Conservation (phyloP, 1,284 basidiomycete species). For the Cutaneotrichosporon arboriforme region DNA sequence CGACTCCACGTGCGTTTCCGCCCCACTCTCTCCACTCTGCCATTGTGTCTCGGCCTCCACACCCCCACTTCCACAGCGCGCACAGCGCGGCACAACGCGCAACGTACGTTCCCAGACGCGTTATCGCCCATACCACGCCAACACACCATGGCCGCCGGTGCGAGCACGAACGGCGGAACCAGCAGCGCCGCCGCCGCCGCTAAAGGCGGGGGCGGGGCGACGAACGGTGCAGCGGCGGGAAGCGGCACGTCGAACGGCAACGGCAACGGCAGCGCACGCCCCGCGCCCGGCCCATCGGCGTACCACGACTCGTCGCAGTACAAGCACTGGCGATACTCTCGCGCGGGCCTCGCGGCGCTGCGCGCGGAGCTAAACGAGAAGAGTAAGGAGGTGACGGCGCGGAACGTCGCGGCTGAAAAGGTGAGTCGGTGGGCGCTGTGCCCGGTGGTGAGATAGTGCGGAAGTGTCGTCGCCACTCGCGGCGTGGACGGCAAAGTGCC, state of each 20-base stretch:
- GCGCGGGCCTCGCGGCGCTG: constrained; percentile 57
- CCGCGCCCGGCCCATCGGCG: constrained; percentile 42
- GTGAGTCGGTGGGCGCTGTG: constrained; percentile 49
- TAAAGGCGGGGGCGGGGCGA: no score
- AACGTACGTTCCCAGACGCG: no score
- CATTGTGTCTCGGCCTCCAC: neutral
- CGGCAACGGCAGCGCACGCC: neutral
- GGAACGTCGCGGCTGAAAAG: constrained; percentile 72
- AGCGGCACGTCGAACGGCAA: no score
- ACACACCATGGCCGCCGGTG: neutral
- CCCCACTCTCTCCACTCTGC: no score
- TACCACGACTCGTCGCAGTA: constrained; percentile 83
- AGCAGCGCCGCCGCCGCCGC: constrained; percentile 1
- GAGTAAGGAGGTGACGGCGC: constrained; percentile 67
- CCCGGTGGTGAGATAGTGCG: neutral
- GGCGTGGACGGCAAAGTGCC: no score
- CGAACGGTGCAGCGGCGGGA: no score
- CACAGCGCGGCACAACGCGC: no score
- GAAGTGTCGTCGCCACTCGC: no score
- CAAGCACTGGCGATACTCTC: constrained; percentile 79
- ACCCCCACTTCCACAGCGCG: neutral
- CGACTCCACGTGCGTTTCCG: neutral
- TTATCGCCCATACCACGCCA: neutral
- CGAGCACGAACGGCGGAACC: neutral
- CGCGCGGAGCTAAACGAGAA: constrained; percentile 64